Base-by-base conservation (phyloP, 495 filamentous ascomycete genomes). In the Lasiosphaeris hirsuta region DNA sequence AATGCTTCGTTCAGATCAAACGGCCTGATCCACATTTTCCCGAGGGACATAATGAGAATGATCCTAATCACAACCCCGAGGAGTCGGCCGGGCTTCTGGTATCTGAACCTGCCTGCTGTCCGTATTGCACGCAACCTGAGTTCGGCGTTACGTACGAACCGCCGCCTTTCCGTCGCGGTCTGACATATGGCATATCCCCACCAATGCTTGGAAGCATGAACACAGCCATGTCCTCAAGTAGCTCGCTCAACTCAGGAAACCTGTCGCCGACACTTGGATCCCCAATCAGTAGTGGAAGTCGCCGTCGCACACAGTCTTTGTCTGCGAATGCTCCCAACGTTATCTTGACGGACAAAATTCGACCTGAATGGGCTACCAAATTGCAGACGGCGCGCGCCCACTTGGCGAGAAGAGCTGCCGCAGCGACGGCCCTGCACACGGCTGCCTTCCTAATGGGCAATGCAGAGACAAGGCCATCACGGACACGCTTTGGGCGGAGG, bases 1-100 rank as follows among this genome's bases (percentile, higher is more conserved):
- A 98, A 75, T 98, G 94, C 69, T 98, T 98, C 64, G 95, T 98
- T 8, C 94, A 98, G 68, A 98, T 98, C 68, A 98, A 96, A 75
- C 84, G 94, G 19, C 90, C 93, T 8, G 94, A 98, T 64, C 94
- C 94, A 11, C 94, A 98, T 73, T 87, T 90, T 41, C 94, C 94
- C 10, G 94, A 98, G 69, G 90, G 96, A 51, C 84, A 88, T 60
- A 79, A 62, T 73, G 83, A 71, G 60, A 75, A 58, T 41, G 78
- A 64, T 62, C 72, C 60, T 45, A 75, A 65, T 55, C 74, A 57
- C 48, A 75, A 73, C 66, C 68, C 66, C 59, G 74, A 63, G 63
- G 78, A 62, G 78, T 88, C 63, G 0, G 83, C 86, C 8, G 84
- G 83, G 2, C 77, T 86, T 56, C 77, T 98, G 15, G 84, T 97